These are phyloP conservation scores for Aspergillus nanangensis DNA, from an alignment of 495 filamentous ascomycete genomes.

Conservation along the genomic window DNA sequence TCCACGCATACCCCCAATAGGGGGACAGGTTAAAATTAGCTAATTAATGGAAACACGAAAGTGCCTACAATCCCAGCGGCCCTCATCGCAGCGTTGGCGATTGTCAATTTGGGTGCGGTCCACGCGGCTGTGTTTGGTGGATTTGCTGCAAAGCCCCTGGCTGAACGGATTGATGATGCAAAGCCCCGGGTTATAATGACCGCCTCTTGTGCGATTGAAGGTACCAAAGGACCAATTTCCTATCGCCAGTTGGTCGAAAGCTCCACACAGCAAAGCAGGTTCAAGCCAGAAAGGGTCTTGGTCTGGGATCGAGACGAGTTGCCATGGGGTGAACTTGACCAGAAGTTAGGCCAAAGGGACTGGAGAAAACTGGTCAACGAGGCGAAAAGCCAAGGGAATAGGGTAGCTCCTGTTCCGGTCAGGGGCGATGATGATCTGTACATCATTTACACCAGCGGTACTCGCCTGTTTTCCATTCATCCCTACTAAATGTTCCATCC, in stretches of 20 bases:
- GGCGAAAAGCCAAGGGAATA: conserved; percentile 28
- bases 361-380: not conserved
- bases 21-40: too few relatives aligned
- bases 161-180: conserved; percentile 70
- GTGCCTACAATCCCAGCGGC: conserved; percentile 84
- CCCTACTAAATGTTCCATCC: too few relatives aligned
- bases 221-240: not conserved
- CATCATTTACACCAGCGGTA: conserved; percentile 87
- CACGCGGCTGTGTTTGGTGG: conserved; percentile 89
- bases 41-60: too few relatives aligned
- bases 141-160: conserved; percentile 66
- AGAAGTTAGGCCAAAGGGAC: not conserved
- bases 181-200: conserved; percentile 65
- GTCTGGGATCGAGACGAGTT: not conserved
- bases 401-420: conserved; percentile 59
- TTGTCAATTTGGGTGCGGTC: conserved; percentile 69
- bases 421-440: conserved; percentile 74
- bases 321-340: conserved; percentile 15
- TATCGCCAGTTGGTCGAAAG: not conserved
- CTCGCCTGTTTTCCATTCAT: too few relatives aligned
- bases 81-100: conserved; percentile 67
- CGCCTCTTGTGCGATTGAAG: conserved; percentile 28
- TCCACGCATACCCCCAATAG: too few relatives aligned
- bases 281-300: not conserved
- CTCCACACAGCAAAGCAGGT: not conserved